Conservation (phyloP, 2,329 filamentous ascomycete genomes). For the Monilinia vaccinii-corymbosi region DNA sequence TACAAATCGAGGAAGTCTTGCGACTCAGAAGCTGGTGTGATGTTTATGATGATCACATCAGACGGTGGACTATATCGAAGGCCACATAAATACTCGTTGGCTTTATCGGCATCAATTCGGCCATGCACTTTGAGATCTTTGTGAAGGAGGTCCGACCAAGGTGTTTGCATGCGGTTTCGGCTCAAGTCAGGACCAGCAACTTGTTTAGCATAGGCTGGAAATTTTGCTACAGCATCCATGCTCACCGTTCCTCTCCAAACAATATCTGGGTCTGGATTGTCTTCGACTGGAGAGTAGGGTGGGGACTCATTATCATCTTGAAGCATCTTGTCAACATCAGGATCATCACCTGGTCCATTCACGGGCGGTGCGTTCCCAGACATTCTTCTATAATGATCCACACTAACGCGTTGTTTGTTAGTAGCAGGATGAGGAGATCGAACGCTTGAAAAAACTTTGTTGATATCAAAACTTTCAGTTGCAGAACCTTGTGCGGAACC, state of each 20-base stretch:
- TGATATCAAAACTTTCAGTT: conserved; percentile 60
- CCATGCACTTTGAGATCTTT: conserved; percentile 62
- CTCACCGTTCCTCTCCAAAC: conserved; percentile 69
- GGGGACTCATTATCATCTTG: conserved; percentile 73
- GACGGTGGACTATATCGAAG: conserved; percentile 73
- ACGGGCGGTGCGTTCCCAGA: conserved; percentile 31
- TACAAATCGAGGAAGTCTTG: conserved; percentile 67
- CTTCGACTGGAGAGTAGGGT: conserved; percentile 74
- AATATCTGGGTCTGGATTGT: conserved; percentile 57
- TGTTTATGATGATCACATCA: conserved; percentile 72
- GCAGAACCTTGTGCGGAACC: conserved; percentile 17
- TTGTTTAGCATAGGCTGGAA: conserved; percentile 69
- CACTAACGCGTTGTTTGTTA: conserved; percentile 29
- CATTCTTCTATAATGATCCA: conserved; percentile 33
- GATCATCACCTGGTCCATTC: conserved; percentile 60
- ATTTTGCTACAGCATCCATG: conserved; percentile 71
- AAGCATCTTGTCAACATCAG: conserved; percentile 83
- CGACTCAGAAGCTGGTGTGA: conserved; percentile 54
- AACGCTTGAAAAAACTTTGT: conserved; percentile 76
- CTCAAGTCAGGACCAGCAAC: conserved; percentile 76
- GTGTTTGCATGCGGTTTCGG: conserved; percentile 34
- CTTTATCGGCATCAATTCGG: conserved; percentile 71
- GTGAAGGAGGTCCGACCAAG: conserved; percentile 72
- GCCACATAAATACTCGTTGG: conserved; percentile 84
- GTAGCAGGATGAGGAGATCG: conserved; percentile 49